Conservation (phyloP, 345 rosid genomes). For the Balakata baccata region DNA sequence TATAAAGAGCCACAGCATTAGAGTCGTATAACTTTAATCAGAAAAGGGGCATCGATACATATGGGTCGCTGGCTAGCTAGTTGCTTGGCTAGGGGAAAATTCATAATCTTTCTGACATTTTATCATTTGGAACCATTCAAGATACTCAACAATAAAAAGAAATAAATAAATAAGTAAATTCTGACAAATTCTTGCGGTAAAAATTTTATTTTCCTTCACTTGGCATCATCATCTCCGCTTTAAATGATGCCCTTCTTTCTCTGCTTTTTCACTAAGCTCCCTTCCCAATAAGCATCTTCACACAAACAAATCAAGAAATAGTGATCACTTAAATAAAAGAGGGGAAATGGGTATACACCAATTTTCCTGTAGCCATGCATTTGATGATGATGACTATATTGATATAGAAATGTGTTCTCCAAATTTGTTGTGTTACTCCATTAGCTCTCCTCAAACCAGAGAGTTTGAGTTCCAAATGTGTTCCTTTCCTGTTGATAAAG, state of each 20-base stretch:
- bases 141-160: constrained; percentile 8
- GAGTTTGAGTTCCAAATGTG: constrained; percentile 92
- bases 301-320: constrained; percentile 11
- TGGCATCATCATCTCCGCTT: constrained; percentile 40
- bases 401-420: constrained; percentile 67
- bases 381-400: constrained; percentile 64
- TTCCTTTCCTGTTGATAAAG: constrained; percentile 41
- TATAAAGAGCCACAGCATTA: too few species aligned
- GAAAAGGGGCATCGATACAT: constrained; percentile 14
- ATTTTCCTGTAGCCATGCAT: background rate
- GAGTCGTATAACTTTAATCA: constrained; percentile 11
- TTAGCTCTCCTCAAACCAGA: constrained; percentile 52
- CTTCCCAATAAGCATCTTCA: constrained; percentile 27
- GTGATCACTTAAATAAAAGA: background rate
- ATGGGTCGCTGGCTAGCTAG: constrained; percentile 22
- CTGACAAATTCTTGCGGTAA: constrained; percentile 23
- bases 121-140: constrained; percentile 38
- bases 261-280: constrained; percentile 21
- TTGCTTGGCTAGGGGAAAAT: constrained; percentile 5
- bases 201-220: constrained; percentile 20
- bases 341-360: constrained; percentile 15
- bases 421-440: constrained; percentile 39
- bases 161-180: constrained; percentile 10
- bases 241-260: constrained; percentile 36
- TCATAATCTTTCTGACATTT: constrained; percentile 25